Evolutionary conservation across 768 basidiomycete species (phyloP).

Genomic region (Termitomyces sp.): DNA sequence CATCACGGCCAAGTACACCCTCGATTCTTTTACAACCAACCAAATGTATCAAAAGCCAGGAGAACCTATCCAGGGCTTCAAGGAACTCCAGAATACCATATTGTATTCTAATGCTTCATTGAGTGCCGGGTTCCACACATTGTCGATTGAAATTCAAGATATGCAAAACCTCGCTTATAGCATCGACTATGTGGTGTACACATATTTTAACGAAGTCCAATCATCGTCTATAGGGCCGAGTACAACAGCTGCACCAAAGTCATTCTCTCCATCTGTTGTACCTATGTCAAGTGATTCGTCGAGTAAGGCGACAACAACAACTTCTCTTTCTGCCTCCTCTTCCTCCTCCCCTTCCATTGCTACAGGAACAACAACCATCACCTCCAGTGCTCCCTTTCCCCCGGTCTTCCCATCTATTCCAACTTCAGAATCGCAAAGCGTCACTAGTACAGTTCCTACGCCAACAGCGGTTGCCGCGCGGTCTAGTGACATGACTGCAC

Average conservation of each 20-base stretch:
- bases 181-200: neutral
- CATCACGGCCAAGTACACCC: neutral
- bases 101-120: neutral
- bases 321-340: neutral
- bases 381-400: neutral
- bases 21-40: neutral
- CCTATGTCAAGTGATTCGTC: too few species aligned
- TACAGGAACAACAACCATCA: neutral
- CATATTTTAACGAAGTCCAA: too few species aligned
- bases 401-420: neutral
- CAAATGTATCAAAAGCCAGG: neutral
- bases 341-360: too few species aligned
- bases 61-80: too few species aligned
- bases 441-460: neutral
- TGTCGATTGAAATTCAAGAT: neutral
- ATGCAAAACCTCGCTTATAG: neutral
- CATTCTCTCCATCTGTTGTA: neutral
- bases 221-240: rapidly evolving
- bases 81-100: neutral
- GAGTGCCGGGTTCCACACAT: neutral
- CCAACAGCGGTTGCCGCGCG: neutral
- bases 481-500: neutral
- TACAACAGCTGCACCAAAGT: too few species aligned
- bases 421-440: neutral
- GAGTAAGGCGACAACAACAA: neutral